These are phyloP conservation scores for Suzukiozyma palmioleophila DNA, from an alignment of 1,139 yeast species.

Conservation along the genomic window DNA sequence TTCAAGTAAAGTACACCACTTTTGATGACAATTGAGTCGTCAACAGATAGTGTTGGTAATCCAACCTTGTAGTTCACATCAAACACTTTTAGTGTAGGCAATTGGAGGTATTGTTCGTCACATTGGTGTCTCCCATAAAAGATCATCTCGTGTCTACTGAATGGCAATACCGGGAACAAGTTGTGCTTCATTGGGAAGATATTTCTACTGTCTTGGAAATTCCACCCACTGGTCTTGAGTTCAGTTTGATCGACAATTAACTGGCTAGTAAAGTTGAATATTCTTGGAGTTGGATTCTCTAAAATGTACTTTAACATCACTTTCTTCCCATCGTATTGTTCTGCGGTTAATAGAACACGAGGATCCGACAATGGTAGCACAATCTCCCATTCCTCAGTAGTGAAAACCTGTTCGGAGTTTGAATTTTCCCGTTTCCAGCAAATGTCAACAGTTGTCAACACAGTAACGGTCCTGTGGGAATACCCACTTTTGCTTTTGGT, in stretches of 20 bases:
- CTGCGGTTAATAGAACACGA: slow-evolving; percentile 47
- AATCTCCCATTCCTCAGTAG: slow-evolving; percentile 42
- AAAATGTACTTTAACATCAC: slow-evolving; percentile 45
- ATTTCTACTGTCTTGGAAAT: slow-evolving; percentile 23
- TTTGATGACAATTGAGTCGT: slow-evolving; percentile 21
- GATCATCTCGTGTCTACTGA: slow-evolving; percentile 44
- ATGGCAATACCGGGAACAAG: slow-evolving; percentile 58
- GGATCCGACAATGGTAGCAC: slow-evolving; percentile 67
- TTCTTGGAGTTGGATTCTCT: slow-evolving; percentile 72
- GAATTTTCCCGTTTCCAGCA: slow-evolving; percentile 31
- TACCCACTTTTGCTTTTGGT: slow-evolving; percentile 39
- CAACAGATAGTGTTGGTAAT: slow-evolving; percentile 51
- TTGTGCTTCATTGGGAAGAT: slow-evolving; percentile 23
- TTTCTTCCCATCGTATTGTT: slow-evolving; percentile 10
- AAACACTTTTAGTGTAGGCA: slow-evolving; percentile 58
- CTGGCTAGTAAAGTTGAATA: slow-evolving; percentile 58
- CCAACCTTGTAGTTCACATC: slow-evolving; percentile 65
- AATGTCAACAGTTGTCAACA: slow-evolving; percentile 22
- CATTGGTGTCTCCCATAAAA: slow-evolving; percentile 27
- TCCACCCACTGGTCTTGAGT: slow-evolving; percentile 22
- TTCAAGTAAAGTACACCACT: slow-evolving; percentile 17
- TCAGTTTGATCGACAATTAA: slow-evolving; percentile 17
- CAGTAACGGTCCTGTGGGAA: slow-evolving; percentile 36
- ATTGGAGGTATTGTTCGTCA: slow-evolving; percentile 18
- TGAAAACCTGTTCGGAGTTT: slow-evolving; percentile 19